phyloP scores from a whole-genome alignment of 176 grass and related monocot species.

The Musa beccarii region DNA sequence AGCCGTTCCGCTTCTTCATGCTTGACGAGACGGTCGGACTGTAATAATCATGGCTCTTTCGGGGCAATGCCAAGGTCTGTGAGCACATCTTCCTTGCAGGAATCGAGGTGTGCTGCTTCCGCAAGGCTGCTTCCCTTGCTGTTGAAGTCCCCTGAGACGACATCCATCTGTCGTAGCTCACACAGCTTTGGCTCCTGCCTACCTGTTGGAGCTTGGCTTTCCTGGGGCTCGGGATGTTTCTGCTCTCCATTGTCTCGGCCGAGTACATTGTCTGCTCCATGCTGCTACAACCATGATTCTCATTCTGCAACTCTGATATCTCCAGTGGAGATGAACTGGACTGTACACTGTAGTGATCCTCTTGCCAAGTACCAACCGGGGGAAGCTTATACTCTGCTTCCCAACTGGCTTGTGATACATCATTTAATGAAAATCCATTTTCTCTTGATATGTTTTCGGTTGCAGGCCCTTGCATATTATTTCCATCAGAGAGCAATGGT shows the following conservation, averaged over 20 bases:
- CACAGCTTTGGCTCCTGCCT: constrained; percentile 76
- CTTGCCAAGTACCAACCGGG: constrained; percentile 41
- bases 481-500: constrained; percentile 80
- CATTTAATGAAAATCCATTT: constrained; percentile 26
- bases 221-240: constrained; percentile 57
- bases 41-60: constrained; percentile 64
- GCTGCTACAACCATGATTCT: constrained; percentile 40
- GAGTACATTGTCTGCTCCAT: constrained; percentile 93
- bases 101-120: constrained; percentile 48
- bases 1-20: constrained; percentile 74
- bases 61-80: constrained; percentile 36
- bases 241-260: constrained; percentile 94
- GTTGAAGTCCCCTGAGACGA: constrained; percentile 29
- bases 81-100: constrained; percentile 53
- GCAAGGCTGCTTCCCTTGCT: constrained; percentile 28
- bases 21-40: constrained; percentile 76
- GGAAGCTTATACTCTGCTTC: constrained; percentile 32
- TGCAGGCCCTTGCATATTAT: constrained; percentile 29
- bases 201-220: constrained; percentile 45
- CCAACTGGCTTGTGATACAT: constrained; percentile 32
- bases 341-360: constrained; percentile 55
- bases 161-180: constrained; percentile 54
- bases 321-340: constrained; percentile 57
- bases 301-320: constrained; percentile 34
- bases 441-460: constrained; percentile 43